phyloP scores from a whole-genome alignment of 805 yeast species.

The Kluyveromyces nonfermentans region DNA sequence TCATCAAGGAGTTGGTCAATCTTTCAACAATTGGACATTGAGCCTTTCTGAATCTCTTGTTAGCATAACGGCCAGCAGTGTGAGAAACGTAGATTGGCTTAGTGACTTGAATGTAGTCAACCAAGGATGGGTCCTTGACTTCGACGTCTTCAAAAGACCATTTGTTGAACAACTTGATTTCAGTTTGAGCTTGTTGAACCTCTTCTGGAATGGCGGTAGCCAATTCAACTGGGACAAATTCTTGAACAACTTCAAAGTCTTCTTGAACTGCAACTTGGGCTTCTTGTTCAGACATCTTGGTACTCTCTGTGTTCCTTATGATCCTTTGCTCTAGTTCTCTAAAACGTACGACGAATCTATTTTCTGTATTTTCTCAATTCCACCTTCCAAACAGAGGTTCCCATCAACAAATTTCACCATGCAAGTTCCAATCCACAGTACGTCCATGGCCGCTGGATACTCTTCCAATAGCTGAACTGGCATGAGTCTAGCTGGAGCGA shows the following conservation, averaged over 20 bases:
- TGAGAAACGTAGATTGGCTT: constrained; percentile 96
- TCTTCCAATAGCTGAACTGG: background rate
- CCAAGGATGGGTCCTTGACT: constrained; percentile 94
- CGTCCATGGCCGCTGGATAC: background rate
- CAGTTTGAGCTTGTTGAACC: constrained; percentile 90
- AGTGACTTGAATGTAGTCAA: constrained; percentile 97
- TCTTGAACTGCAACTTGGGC: constrained; percentile 51
- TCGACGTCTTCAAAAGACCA: constrained; percentile 98
- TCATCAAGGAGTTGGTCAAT: constrained; percentile 98
- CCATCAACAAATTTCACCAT: background rate
- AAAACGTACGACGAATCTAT: background rate
- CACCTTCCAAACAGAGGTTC: background rate
- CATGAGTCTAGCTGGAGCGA: background rate
- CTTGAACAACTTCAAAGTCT: constrained; percentile 65
- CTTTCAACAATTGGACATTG: constrained; percentile 99
- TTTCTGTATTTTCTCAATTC: background rate
- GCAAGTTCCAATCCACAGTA: background rate
- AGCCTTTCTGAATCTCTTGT: constrained; percentile 99
- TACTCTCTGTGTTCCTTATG: constrained; percentile 8
- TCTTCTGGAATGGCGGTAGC: constrained; percentile 97
- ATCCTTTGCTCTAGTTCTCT: constrained; percentile 1
- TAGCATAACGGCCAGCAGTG: constrained; percentile 99
- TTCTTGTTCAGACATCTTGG: constrained; percentile 79
- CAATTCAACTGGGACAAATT: constrained; percentile 60
- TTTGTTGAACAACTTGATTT: constrained; percentile 98